A percentile compares a stretch with the other conserved stretches of the same genome.
Conservation (phyloP, 169 alveolate genomes). For the Perkinsus chesapeaki region DNA sequence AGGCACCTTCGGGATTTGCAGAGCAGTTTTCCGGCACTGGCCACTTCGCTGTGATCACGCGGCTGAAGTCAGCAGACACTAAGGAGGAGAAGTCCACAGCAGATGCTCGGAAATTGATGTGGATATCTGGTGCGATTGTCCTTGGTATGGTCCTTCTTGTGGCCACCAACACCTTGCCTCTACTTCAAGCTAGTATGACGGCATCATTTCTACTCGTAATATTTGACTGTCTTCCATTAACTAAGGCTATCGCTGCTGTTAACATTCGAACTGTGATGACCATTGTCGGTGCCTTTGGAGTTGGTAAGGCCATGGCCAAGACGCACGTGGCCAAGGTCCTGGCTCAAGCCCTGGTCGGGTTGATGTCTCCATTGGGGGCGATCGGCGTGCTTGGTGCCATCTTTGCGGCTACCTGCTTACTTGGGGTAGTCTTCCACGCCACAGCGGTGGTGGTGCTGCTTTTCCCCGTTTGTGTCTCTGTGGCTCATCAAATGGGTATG, state of each 20-base stretch:
- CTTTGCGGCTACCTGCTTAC: background rate
- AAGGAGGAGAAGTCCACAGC: background rate
- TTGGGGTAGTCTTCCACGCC: conserved; percentile 17
- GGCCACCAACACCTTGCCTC: conserved; percentile 6
- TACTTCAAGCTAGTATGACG: conserved; percentile 6
- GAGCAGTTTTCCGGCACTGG: conserved; percentile 2
- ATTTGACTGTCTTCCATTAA: background rate
- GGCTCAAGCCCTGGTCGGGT: background rate
- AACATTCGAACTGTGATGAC: conserved; percentile 15
- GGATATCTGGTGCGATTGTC: background rate
- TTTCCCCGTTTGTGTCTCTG: conserved; percentile 3
- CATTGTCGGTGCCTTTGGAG: conserved; percentile 19
- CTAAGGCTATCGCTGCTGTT: background rate
- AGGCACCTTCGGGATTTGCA: background rate
- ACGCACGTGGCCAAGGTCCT: background rate
- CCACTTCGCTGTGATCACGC: background rate
- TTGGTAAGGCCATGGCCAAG: conserved; percentile 16
- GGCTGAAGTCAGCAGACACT: background rate
- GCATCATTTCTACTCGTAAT: background rate
- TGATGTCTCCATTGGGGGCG: conserved; percentile 8
- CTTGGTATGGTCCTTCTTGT: background rate
- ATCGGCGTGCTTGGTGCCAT: conserved; percentile 8
- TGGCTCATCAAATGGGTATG: background rate
- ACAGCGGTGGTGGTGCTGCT: conserved; percentile 17
- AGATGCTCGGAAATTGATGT: background rate